Conservation (phyloP, 495 filamentous ascomycete species). For the Neurospora sp. region DNA sequence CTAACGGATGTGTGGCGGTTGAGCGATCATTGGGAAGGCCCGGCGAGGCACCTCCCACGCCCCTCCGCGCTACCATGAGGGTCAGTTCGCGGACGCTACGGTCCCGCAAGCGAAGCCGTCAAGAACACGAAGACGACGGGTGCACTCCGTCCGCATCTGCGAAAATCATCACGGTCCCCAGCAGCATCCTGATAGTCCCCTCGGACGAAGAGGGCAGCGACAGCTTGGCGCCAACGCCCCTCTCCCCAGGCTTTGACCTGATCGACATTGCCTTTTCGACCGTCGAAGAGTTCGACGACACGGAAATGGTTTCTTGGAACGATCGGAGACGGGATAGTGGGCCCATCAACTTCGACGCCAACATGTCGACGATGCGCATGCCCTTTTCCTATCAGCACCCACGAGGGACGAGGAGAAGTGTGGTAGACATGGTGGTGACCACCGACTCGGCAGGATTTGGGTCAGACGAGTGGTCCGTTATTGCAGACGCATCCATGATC, state of each 20-base stretch:
- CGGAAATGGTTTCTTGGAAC: background rate
- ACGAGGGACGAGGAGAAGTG: background rate
- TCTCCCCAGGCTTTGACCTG: background rate
- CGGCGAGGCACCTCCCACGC: background rate
- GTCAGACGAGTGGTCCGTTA: conserved; percentile 12
- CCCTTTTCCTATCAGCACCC: conserved; percentile 6
- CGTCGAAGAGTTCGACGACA: background rate
- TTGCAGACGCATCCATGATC: conserved; percentile 11
- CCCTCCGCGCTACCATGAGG: background rate
- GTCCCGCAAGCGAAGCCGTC: background rate
- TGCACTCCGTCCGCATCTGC: background rate
- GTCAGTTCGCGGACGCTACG: background rate
- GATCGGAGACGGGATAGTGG: background rate
- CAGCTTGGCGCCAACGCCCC: background rate
- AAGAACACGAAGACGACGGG: background rate
- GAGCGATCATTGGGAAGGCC: conserved; percentile 2
- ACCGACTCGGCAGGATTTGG: background rate
- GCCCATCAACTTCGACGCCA: background rate
- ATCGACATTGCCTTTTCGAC: background rate
- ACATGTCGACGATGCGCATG: conserved; percentile 9
- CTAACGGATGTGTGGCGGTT: conserved; percentile 9
- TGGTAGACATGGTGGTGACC: background rate
- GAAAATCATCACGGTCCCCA: background rate
- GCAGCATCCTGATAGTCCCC: background rate
- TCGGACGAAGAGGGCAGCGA: background rate